Evolutionary conservation across 108 stramenopile genomes (phyloP), one percentile per base, ranked within the genome.

Genomic region (Cyclotella atomus): DNA sequence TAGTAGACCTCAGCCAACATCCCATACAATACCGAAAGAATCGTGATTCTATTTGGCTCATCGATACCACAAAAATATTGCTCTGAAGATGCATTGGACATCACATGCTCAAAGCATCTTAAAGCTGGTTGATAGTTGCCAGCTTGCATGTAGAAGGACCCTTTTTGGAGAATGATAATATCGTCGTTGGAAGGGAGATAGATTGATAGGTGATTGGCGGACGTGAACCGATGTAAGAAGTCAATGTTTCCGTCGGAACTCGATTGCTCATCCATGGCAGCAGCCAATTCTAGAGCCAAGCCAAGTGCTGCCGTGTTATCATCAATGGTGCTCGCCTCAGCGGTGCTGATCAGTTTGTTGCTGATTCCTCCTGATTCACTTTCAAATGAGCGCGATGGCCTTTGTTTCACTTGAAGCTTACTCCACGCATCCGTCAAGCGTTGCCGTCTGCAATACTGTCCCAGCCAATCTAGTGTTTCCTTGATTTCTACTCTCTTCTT

Each of bases 1-100:
- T 23, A 33, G 35, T 83, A 41, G 12, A 45, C 49, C 27, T 38
- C 68, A 47, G 65, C 74, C 54, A 68, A 57, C 49, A 50, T 69
- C 19, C 73, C 60, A 25, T 56, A 54, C 23, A 75, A 53, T 64
- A 34, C 62, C 35, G 74, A 20, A 36, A 72, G 30, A 19, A 70
- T 23, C 29, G 32, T 45, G 57, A 54, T 27, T 52, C 63, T 65
- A 59, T 57, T 55, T 23, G 36, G 2, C 9, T 29, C 24, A 30
- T 57, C 27, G 16, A 59, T 38, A 6, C 43, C 47, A 6, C 15
- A 15, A 41, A 69, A 70, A 54, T 56, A 63, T 35, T 44, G 34
- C 0, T n/a, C n/a, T 25, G 60, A 30, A 9, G 54, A 49, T 38
- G 57, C 53, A 45, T 62, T 73, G 25, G 47, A 52, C 35, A 20